Percentiles rank a stretch among this genome's conserved stretches.
These are phyloP conservation scores for Malus hybrid DNA, from an alignment of 331 rosid genomes.

Conservation along the genomic window DNA sequence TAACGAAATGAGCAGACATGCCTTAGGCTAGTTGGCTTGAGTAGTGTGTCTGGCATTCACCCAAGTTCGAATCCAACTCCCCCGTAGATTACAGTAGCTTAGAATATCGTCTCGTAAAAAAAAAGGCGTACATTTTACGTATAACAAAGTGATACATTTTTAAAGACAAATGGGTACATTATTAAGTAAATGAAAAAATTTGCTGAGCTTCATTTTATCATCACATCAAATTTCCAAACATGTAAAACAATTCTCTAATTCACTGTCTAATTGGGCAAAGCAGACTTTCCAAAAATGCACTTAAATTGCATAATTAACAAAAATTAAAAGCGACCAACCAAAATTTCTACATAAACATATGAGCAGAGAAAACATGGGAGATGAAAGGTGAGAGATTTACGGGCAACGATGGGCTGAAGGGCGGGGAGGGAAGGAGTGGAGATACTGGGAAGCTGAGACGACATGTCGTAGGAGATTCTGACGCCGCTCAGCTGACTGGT, in stretches of 20 bases:
- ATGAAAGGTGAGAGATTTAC: conserved; percentile 19
- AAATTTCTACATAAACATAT: background rate
- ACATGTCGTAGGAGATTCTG: conserved; percentile 37
- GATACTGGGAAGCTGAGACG: conserved; percentile 13
- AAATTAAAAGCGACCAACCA: background rate
- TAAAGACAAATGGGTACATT: background rate
- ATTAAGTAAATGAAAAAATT: background rate
- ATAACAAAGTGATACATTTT: no score
- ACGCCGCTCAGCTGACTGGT: conserved; percentile 62
- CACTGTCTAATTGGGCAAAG: background rate
- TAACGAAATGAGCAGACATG: no score
- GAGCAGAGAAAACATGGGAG: background rate
- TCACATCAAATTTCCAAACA: background rate
- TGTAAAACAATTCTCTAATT: background rate
- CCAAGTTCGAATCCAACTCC: no score
- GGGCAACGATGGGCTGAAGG: conserved; percentile 53
- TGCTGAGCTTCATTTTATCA: background rate
- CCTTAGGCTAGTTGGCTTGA: no score
- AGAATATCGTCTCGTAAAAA: no score
- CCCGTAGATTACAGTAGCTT: no score
- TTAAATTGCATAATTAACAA: background rate
- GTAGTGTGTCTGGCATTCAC: no score
- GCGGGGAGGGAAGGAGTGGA: conserved; percentile 25
- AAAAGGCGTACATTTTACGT: background rate
- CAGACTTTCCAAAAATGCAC: background rate